Percentiles rank a stretch among this genome's conserved stretches.
phyloP scores from a whole-genome alignment of 169 alveolate genomes.

The Babesia caballi region DNA sequence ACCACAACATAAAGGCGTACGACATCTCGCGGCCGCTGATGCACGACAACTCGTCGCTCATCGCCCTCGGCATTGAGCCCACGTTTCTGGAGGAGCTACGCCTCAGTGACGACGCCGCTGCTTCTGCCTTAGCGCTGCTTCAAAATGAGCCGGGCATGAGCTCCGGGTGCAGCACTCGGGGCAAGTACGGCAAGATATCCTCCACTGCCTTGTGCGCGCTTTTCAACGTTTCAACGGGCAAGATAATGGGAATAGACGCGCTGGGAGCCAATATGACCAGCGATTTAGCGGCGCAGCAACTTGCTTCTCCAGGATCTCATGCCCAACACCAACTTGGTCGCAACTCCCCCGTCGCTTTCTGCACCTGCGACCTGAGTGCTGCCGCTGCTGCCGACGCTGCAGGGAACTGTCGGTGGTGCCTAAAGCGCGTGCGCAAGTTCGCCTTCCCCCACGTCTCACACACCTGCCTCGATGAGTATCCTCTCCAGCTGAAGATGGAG shows the following conservation, averaged over 20 bases:
- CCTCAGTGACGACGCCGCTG: not conserved
- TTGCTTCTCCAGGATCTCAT: too few relatives aligned
- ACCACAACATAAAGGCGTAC: conserved; percentile 51
- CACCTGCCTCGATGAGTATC: not conserved
- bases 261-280: too few relatives aligned
- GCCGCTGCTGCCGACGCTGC: not conserved
- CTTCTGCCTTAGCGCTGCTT: conserved; percentile 1
- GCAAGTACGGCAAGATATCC: conserved; percentile 19
- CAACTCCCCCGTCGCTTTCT: not conserved
- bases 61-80: conserved; percentile 58
- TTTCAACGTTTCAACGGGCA: conserved; percentile 17
- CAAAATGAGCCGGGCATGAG: not conserved
- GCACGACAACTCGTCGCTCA: conserved; percentile 17
- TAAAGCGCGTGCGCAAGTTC: conserved; percentile 5
- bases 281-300: too few relatives aligned
- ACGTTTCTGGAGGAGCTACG: conserved; percentile 17
- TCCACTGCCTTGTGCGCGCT: conserved; percentile 18
- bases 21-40: conserved; percentile 24
- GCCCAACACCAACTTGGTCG: too few relatives aligned
- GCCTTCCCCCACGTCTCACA: not conserved
- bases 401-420: conserved; percentile 11
- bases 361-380: not conserved
- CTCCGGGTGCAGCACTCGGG: not conserved
- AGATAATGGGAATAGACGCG: not conserved
- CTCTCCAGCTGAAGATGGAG: not conserved